phyloP scores from a whole-genome alignment of 257 asterid genomes.

The Paulownia fortunei region DNA sequence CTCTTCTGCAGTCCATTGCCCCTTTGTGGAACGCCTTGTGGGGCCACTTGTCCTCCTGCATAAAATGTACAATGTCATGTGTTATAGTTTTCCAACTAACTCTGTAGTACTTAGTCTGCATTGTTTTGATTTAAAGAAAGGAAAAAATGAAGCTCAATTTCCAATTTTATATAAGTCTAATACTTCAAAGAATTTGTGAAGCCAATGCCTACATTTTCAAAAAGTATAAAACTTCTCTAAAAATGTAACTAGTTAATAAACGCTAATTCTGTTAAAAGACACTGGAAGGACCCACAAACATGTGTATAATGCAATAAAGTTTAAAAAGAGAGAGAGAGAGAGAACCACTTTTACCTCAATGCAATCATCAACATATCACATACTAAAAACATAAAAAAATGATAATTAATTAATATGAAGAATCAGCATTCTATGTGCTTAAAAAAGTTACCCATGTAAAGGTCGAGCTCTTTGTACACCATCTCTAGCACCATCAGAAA shows the following conservation, averaged over 20 bases:
- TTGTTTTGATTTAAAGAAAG: not conserved
- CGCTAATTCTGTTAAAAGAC: not conserved
- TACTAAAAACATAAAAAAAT: not conserved
- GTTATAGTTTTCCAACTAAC: not conserved
- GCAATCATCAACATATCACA: constrained; percentile 1
- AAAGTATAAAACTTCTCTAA: not conserved
- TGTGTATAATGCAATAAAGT: not conserved
- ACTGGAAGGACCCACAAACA: constrained; percentile 23
- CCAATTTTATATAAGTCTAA: not conserved
- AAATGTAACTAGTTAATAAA: not conserved
- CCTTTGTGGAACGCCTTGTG: constrained; percentile 98
- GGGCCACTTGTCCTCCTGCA: constrained; percentile 95
- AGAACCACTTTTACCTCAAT: not conserved
- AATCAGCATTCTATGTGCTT: constrained; percentile 14
- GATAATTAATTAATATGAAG: not conserved
- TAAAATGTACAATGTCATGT: constrained; percentile 20
- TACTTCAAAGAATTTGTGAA: constrained; percentile 19
- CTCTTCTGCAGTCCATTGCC: constrained; percentile 99
- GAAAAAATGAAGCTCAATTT: not conserved
- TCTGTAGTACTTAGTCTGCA: not conserved
- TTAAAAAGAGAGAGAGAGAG: no score
- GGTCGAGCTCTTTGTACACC: constrained; percentile 61
- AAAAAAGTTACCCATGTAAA: constrained; percentile 67
- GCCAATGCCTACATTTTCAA: not conserved
- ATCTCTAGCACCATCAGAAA: constrained; percentile 57